Percentiles rank a stretch among this genome's conserved stretches.
These are phyloP conservation scores for Sporobolomyces roseus DNA, from an alignment of 768 basidiomycete species.

Conservation along the genomic window DNA sequence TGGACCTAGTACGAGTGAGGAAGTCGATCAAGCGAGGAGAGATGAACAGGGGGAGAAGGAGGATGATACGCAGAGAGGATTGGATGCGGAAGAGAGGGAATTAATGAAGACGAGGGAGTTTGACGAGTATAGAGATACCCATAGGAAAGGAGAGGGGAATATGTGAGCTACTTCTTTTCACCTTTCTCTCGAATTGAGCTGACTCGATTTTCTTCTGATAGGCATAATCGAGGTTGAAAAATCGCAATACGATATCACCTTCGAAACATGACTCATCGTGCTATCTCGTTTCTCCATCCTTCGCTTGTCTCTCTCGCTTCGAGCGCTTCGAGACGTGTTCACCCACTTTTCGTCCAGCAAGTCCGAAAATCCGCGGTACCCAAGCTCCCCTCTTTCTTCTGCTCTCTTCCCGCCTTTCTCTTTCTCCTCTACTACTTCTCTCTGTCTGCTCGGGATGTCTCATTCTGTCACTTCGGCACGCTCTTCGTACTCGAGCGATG, in stretches of 20 bases:
- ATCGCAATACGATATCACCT: no score
- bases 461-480: no score
- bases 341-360: no score
- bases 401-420: no score
- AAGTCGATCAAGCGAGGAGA: constrained; percentile 33
- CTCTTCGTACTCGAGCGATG: no score
- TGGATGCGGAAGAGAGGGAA: constrained; percentile 69
- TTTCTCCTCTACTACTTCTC: no score
- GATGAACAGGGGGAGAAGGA: constrained; percentile 58
- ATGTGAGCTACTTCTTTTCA: constrained; percentile 47
- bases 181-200: neutral
- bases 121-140: constrained; percentile 79
- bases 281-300: neutral
- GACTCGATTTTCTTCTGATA: neutral
- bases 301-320: no score
- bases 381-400: no score
- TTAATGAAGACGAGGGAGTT: constrained; percentile 71
- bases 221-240: constrained; percentile 23
- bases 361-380: no score
- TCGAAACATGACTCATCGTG: neutral
- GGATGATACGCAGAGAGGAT: constrained; percentile 60
- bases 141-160: constrained; percentile 90
- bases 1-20: constrained; percentile 59
- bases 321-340: no score
- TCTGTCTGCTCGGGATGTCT: no score